Evolutionary conservation across 2,329 filamentous ascomycete genomes (phyloP), one percentile per base, ranked within the genome.

Genomic region (Cordyceps cicadae): DNA sequence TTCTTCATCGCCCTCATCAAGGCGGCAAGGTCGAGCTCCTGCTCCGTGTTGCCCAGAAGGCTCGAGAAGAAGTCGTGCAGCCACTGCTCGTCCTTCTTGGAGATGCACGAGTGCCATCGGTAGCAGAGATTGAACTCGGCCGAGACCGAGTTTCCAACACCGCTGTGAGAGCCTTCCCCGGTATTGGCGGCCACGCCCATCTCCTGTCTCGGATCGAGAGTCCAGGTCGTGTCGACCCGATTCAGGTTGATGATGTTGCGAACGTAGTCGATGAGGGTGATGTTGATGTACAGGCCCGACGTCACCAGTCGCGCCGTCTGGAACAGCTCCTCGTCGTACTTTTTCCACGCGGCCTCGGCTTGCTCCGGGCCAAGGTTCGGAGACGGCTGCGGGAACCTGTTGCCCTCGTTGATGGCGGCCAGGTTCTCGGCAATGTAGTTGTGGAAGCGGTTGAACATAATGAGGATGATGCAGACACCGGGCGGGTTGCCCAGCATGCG

Each of bases 121-220:
- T 96, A 95, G 66, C 89, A 88, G 11, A 96, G 79, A 69, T 94
- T 95, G 79, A 96, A 96, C 75, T 96, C 91, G 3, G 88, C 89
- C 0, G 89, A 93, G 5, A 93, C 89, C 65, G 88, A 86, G 68
- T 94, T 95, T 55, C 91, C 91, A 0, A 88, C 84, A 48, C 89
- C 91, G 26, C 85, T 80, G 50, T 89, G 84, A 0, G 87, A 83
- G 0, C 83, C 81, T 2, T 81, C 72, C 37, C 79, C 78, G 9
- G 79, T 86, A 64, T 78, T 79, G 0, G 72, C 76, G 3, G 78
- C 72, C 1, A 80, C 80, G 45, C 82, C 85, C 72, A 87, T 88
- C 66, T 88, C 84, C 14, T 84, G 81, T 26, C 90, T 81, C 1
- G 90, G 90, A 67, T 94, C 89, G 34, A 95, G 79, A 1, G 87